Conservation (phyloP, 2,329 filamentous ascomycete species). For the Microascus cirrosus region DNA sequence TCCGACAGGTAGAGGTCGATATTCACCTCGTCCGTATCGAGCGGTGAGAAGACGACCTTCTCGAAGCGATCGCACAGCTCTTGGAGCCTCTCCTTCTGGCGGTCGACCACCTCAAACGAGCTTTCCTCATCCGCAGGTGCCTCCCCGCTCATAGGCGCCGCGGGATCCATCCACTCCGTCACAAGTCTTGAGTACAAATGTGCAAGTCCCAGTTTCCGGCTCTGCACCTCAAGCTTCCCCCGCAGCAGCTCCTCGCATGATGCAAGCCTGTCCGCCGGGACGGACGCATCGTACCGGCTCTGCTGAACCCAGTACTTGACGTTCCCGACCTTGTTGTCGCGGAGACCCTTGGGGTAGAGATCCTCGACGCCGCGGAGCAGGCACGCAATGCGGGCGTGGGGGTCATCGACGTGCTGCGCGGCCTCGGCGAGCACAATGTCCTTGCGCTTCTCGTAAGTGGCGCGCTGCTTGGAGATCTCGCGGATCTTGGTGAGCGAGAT, state of each 20-base stretch:
- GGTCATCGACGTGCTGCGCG: not conserved
- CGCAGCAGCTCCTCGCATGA: slow-evolving; percentile 23
- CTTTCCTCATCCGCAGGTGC: not conserved
- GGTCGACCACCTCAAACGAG: slow-evolving; percentile 20
- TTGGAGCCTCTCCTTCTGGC: slow-evolving; percentile 18
- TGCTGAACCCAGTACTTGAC: slow-evolving; percentile 26
- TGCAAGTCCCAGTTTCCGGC: slow-evolving; percentile 28
- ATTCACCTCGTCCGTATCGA: slow-evolving; percentile 21
- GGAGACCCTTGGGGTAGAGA: not conserved
- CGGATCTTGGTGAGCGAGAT: not conserved
- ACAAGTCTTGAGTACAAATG: slow-evolving; percentile 32
- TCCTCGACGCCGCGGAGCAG: not conserved
- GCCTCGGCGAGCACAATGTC: not conserved
- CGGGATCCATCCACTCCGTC: slow-evolving; percentile 30
- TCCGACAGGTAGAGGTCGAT: slow-evolving; percentile 26
- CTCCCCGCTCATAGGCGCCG: slow-evolving; percentile 3
- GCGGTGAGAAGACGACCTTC: slow-evolving; percentile 27
- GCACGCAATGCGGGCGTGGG: not conserved
- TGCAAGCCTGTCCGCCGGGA: slow-evolving; percentile 20
- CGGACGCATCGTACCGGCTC: slow-evolving; percentile 25
- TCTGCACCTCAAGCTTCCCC: slow-evolving; percentile 24
- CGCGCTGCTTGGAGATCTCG: not conserved
- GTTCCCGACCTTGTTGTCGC: slow-evolving; percentile 21
- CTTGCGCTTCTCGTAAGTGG: not conserved
- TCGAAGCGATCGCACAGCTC: slow-evolving; percentile 29